Evolutionary conservation across 495 filamentous ascomycete species (phyloP), one percentile per base, ranked within the genome.

Genomic region (Rhypophila decipiens): DNA sequence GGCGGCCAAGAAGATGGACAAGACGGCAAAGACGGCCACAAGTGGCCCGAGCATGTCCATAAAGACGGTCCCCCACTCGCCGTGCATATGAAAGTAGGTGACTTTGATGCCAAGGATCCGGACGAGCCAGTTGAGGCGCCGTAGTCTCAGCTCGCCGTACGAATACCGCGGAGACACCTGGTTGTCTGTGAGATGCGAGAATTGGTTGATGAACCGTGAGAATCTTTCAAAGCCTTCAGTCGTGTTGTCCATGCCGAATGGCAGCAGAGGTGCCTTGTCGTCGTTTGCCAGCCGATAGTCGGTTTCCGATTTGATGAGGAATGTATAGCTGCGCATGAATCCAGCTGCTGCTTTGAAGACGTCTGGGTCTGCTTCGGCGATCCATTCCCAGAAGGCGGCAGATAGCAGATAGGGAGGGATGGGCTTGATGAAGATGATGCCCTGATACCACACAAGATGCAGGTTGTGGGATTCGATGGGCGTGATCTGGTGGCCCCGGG

Each of bases 281-380:
- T 9, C 13, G 8, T 23, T 49, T 24, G 63, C 72, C 22, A 68
- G 55, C 0, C 27, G 8, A 17, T 68, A 66, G 39, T 75, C 71
- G n/a, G 57, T 59, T 36, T 72, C 58, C 47, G 64, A 56, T 4
- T 46, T 47, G n/a, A 74, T 60, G 20, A 75, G 53, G 2, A 53
- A 42, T 3, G 58, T 45, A 54, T 75, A 75, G 4, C 63, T 61
- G 9, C 46, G 43, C 4, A 75, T 44, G 18, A 74, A 63, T 0
- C 71, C 72, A 1, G 60, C 49, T 1, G 60, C 60, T 18, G 56
- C 23, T 39, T 31, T 58, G 50, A 0, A 29, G 33, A 50, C 13
- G 4, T 18, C 9, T 5, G n/a, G 2, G 21, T 50, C 47, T 15
- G 19, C 17, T 12, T 18, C 23, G 4, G 8, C 4, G 41, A 50